These are phyloP conservation scores for Starmerella powellii DNA, from an alignment of 805 yeast genomes.

Conservation along the genomic window DNA sequence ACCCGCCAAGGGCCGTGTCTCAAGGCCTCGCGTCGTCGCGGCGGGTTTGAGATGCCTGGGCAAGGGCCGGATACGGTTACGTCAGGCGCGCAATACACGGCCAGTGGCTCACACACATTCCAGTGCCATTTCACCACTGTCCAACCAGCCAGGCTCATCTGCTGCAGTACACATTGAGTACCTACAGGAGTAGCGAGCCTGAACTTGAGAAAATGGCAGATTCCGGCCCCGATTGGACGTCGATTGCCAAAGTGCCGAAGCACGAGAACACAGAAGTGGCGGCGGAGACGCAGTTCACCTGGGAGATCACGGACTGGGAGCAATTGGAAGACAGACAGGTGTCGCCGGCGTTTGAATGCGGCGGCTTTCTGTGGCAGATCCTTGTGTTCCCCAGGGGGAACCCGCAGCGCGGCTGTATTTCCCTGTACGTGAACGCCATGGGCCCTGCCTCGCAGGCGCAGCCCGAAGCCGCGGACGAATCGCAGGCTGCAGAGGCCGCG, in stretches of 20 bases:
- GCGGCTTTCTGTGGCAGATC: slow-evolving; percentile 35
- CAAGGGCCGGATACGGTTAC: no score
- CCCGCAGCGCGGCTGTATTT: slow-evolving; percentile 38
- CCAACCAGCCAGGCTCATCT: no score
- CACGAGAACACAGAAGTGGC: slow-evolving; percentile 20
- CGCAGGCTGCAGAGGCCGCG: not conserved
- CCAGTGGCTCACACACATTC: no score
- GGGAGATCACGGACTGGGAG: slow-evolving; percentile 32
- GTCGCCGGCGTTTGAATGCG: slow-evolving; percentile 26
- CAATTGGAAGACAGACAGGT: slow-evolving; percentile 28
- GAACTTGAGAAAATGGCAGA: not conserved
- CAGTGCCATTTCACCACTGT: no score
- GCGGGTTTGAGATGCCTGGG: no score
- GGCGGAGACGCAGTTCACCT: slow-evolving; percentile 23
- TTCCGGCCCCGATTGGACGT: not conserved
- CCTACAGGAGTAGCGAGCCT: no score
- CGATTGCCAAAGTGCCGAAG: not conserved
- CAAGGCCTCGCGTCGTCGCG: no score
- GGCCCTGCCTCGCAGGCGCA: slow-evolving; percentile 7
- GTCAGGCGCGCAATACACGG: no score
- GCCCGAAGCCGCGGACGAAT: not conserved
- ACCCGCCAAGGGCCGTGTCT: no score
- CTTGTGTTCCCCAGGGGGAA: slow-evolving; percentile 71
- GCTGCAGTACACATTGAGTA: no score
- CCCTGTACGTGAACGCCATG: slow-evolving; percentile 72